Base-by-base conservation (phyloP, 2,329 filamentous ascomycete genomes). In the Aureobasidium sp. region DNA sequence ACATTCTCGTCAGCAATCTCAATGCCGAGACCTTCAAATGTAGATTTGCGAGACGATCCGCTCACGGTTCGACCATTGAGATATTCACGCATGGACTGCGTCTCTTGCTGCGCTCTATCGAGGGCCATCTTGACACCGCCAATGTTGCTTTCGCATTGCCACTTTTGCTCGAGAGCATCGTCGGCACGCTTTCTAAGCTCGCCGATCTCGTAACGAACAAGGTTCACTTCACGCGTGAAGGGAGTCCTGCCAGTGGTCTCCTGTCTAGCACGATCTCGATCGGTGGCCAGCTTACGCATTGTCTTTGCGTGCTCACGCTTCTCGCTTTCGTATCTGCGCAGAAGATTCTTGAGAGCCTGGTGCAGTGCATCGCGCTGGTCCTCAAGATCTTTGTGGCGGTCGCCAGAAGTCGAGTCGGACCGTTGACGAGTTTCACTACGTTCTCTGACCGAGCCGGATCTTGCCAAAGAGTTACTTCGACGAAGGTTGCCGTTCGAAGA, bases 121-220 rank as follows among this genome's bases (percentile, higher is more conserved):
- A 99, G 83, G 70, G 97, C 93, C 88, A 96, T 96, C 77, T 96
- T 95, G 60, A 97, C 77, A 60, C 92, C 90, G 57, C 84, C 82
- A 1, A 97, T 78, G 19, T 90, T 90, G 75, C 95, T 95, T 74
- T 96, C 93, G 63, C 92, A 93, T 70, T 95, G 88, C 87, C 90
- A 97, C 74, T 97, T 97, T 69, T 95, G 89, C 69, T 96, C 90
- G 15, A 97, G 81, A 17, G 93, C 93, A 65, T 97, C 93, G 68
- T 99, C 93, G 31, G 93, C 93, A 58, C 94, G 85, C 63, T 87
- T 87, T 45, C 94, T 86, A 60, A 99, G 80, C 17, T 87, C 82
- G 55, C 88, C 89, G 64, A 99, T 88, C 71, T 99, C 94, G 25
- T 87, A 85, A 62, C 91, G 86, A 45, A 97, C 79, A 63, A 82